Evolutionary conservation across 176 grass and related monocot genomes (phyloP).

Genomic region (Aegilops speltoides): DNA sequence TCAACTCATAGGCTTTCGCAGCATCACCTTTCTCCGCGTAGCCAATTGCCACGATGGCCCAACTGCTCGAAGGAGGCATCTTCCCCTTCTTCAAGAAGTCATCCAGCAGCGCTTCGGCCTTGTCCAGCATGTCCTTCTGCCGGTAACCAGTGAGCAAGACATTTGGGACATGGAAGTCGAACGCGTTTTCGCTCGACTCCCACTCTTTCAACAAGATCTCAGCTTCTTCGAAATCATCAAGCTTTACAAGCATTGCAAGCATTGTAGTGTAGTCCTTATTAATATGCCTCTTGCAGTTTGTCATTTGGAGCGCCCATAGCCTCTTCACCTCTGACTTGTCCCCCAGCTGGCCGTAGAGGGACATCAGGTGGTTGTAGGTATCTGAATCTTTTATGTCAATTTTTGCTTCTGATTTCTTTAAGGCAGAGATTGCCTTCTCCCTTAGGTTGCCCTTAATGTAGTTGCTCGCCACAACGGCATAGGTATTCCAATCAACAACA

Average conservation of each 20-base stretch:
- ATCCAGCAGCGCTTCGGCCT: constrained; percentile 58
- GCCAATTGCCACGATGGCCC: constrained; percentile 65
- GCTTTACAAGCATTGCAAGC: constrained; percentile 60
- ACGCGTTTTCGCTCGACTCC: constrained; percentile 53
- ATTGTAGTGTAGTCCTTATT: constrained; percentile 73
- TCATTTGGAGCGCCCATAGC: constrained; percentile 71
- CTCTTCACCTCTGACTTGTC: constrained; percentile 63
- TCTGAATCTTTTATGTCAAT: constrained; percentile 41
- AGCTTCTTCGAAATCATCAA: constrained; percentile 61
- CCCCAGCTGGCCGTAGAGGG: constrained; percentile 60
- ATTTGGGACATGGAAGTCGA: constrained; percentile 66
- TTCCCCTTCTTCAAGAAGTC: constrained; percentile 60
- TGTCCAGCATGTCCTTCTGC: constrained; percentile 57
- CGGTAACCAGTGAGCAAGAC: constrained; percentile 65
- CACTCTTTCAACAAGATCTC: constrained; percentile 83
- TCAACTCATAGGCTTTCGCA: constrained; percentile 64
- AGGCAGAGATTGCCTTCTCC: constrained; percentile 54
- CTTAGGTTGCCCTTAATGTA: constrained; percentile 60
- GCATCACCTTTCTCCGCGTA: constrained; percentile 56
- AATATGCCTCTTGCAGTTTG: constrained; percentile 62
- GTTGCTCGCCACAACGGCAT: constrained; percentile 64
- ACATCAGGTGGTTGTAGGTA: constrained; percentile 66
- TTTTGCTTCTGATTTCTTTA: constrained; percentile 82
- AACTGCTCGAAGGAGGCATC: constrained; percentile 59
- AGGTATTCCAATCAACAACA: constrained; percentile 83